These are phyloP conservation scores for Coleophoma eucalyptorum DNA, from an alignment of 2,329 filamentous ascomycete genomes.

Conservation along the genomic window DNA sequence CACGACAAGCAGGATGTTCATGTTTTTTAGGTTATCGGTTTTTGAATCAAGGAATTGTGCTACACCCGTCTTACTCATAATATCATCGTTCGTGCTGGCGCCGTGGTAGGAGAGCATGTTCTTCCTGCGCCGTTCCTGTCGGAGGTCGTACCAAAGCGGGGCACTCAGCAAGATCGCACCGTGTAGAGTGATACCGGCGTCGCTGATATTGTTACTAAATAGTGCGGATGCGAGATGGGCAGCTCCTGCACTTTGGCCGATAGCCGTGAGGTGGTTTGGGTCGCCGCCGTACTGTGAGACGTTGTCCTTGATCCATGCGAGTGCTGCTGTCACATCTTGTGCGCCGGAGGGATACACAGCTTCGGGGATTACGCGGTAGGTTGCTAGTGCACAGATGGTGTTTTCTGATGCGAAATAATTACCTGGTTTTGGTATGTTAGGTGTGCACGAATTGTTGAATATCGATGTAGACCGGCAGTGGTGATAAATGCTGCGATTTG, in stretches of 20 bases:
- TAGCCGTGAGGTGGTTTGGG: background rate
- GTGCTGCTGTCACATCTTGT: constrained; percentile 9
- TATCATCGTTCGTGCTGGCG: background rate
- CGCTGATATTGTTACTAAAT: constrained; percentile 4
- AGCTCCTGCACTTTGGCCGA: background rate
- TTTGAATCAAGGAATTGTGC: background rate
- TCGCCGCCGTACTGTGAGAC: background rate
- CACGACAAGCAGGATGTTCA: constrained; percentile 9
- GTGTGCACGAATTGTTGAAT: background rate
- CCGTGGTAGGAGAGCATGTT: constrained; percentile 1
- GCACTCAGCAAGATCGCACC: constrained; percentile 11
- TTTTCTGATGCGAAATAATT: constrained; percentile 20
- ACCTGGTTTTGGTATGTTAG: constrained; percentile 6
- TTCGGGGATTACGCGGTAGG: constrained; percentile 15
- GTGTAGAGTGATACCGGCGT: background rate
- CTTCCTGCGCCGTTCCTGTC: background rate
- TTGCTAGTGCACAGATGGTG: constrained; percentile 20
- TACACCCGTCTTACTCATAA: background rate
- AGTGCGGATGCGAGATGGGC: background rate
- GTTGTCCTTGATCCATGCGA: constrained; percentile 12
- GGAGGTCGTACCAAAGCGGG: constrained; percentile 7
- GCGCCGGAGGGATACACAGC: constrained; percentile 14
- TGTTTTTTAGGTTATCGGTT: background rate
- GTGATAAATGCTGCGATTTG: no score
- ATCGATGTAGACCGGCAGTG: no score